A percentile compares a stretch with the other conserved stretches of the same genome.
These are phyloP conservation scores for Sporothrix brasiliensis DNA, from an alignment of 2,329 filamentous ascomycete species.

Conservation along the genomic window DNA sequence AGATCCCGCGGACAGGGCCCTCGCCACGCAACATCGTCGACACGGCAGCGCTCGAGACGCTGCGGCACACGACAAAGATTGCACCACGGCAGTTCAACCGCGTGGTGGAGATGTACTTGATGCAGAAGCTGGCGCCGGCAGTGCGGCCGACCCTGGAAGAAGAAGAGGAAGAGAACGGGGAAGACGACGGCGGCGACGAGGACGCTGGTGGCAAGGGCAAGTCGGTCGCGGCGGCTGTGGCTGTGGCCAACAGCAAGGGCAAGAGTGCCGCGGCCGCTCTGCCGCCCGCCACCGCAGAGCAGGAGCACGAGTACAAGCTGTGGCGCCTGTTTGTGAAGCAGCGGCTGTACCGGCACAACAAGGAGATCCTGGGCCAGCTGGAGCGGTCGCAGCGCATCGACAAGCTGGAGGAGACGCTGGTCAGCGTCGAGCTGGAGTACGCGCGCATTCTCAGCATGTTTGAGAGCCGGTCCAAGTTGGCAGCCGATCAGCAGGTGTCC, in stretches of 20 bases:
- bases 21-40: conserved; percentile 62
- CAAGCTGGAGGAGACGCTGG: conserved; percentile 70
- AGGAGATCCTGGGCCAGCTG: conserved; percentile 69
- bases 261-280: conserved; percentile 33
- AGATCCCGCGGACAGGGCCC: conserved; percentile 53
- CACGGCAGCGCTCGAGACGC: conserved; percentile 54
- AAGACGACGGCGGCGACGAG: conserved; percentile 17
- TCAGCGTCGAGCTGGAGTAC: conserved; percentile 72
- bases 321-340: conserved; percentile 79
- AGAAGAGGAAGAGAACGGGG: conserved; percentile 39
- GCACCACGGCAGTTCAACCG: conserved; percentile 74
- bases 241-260: conserved; percentile 30
- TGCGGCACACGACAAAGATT: conserved; percentile 70
- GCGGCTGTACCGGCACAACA: conserved; percentile 74
- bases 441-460: conserved; percentile 60
- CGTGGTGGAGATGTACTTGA: conserved; percentile 74
- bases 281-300: conserved; percentile 51
- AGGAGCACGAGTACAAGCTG: conserved; percentile 66
- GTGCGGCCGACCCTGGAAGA: conserved; percentile 58
- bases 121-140: conserved; percentile 60
- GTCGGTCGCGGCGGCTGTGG: conserved; percentile 3
- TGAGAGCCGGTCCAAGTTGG: conserved; percentile 47
- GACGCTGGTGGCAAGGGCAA: conserved; percentile 37
- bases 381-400: conserved; percentile 69
- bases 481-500: conserved; percentile 17